A percentile compares a stretch with the other conserved stretches of the same genome.
Evolutionary conservation across 2,329 filamentous ascomycete species (phyloP).

Genomic region (Ambrosiella beaveri): DNA sequence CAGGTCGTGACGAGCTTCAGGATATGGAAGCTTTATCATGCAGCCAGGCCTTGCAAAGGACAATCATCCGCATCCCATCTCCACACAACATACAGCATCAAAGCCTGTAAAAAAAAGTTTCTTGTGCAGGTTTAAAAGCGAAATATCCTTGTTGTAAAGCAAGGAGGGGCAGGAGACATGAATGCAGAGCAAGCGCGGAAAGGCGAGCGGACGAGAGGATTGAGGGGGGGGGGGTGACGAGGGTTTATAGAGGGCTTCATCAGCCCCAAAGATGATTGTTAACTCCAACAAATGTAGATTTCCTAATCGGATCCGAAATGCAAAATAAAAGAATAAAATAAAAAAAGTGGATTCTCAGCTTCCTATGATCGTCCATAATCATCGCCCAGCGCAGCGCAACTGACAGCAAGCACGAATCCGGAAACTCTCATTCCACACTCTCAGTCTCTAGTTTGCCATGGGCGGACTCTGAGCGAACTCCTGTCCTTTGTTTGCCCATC

Average conservation of each 20-base stretch:
- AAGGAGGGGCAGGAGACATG: neutral
- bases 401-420: too few species aligned
- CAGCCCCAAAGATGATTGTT: neutral
- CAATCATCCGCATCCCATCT: neutral
- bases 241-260: neutral
- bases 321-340: constrained; percentile 2
- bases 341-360: constrained; percentile 1
- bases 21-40: neutral
- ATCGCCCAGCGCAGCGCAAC: neutral
- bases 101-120: neutral
- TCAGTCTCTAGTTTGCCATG: too few species aligned
- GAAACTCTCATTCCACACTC: too few species aligned
- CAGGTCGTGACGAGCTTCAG: neutral
- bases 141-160: neutral
- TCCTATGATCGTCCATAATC: too few species aligned
- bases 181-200: neutral
- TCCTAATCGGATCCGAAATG: neutral
- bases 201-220: neutral
- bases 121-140: neutral
- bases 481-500: neutral
- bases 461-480: too few species aligned
- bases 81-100: neutral
- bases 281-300: neutral
- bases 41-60: neutral
- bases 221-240: neutral